phyloP scores from a whole-genome alignment of 192 early-diverging fungal genomes.

The Funneliformis geosporum region DNA sequence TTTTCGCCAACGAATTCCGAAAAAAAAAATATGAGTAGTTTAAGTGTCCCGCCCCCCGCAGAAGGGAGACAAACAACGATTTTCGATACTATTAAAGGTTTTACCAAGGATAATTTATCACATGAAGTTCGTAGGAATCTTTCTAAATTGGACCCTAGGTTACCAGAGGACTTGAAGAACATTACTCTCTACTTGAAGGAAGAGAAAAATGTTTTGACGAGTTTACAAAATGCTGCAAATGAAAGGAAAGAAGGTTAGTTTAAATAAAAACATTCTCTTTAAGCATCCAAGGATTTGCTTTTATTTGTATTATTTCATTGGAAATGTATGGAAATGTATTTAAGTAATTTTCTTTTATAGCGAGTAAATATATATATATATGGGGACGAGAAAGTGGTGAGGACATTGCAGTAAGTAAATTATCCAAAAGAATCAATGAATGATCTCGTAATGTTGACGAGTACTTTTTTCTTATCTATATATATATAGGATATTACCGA shows the following conservation, averaged over 20 bases:
- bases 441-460: background rate
- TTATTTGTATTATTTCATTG: background rate
- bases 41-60: background rate
- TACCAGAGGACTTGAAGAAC: slow-evolving; percentile 27
- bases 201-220: slow-evolving; percentile 28
- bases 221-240: slow-evolving; percentile 27
- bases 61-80: slow-evolving; percentile 1
- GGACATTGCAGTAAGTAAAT: slow-evolving; percentile 21
- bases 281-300: background rate
- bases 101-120: slow-evolving; percentile 20
- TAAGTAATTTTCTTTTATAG: background rate
- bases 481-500: slow-evolving; percentile 30
- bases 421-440: background rate
- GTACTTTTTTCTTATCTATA: background rate
- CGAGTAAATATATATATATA: slow-evolving; percentile 19
- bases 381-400: slow-evolving; percentile 24
- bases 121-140: slow-evolving; percentile 31
- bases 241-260: slow-evolving; percentile 28
- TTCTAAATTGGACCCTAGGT: slow-evolving; percentile 18
- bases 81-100: slow-evolving; percentile 1
- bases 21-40: slow-evolving; percentile 10
- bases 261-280: background rate
- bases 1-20: background rate
- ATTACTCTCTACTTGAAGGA: slow-evolving; percentile 21
- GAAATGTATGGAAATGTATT: background rate